A percentile compares a stretch with the other conserved stretches of the same genome.
phyloP scores from a whole-genome alignment of 352 stramenopile genomes.

The Phytophthora vignae region DNA sequence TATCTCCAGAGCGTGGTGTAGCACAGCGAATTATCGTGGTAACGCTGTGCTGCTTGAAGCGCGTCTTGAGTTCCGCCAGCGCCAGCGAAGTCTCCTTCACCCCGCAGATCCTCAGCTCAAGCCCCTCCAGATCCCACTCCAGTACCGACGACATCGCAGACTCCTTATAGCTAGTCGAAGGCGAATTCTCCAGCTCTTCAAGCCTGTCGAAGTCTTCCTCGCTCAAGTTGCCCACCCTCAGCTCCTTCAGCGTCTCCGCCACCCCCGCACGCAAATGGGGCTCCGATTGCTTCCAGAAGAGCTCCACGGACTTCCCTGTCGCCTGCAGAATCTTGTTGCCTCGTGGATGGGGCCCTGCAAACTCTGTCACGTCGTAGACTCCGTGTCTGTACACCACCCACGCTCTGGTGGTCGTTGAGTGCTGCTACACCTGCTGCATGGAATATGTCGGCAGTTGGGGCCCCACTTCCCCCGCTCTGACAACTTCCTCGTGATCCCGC shows the following conservation, averaged over 20 bases:
- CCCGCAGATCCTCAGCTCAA: conserved; percentile 23
- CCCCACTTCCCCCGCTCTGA: conserved; percentile 3
- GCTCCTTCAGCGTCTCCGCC: conserved; percentile 17
- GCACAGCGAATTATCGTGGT: conserved; percentile 90
- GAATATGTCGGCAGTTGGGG: conserved; percentile 26
- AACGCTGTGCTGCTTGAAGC: conserved; percentile 81
- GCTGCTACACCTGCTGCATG: conserved; percentile 28
- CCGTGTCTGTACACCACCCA: conserved; percentile 35
- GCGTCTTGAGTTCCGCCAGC: conserved; percentile 88
- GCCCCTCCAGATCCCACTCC: conserved; percentile 5
- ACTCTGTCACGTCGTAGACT: conserved; percentile 39
- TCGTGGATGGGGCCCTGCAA: conserved; percentile 22
- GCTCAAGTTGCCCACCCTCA: conserved; percentile 32
- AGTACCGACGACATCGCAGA: conserved; percentile 3
- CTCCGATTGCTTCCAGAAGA: conserved; percentile 35
- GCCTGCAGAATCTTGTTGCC: conserved; percentile 27
- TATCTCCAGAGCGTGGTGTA: conserved; percentile 53
- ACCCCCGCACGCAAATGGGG: conserved; percentile 13
- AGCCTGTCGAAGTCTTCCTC: conserved; percentile 25
- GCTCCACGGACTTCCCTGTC: conserved; percentile 29
- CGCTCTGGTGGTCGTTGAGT: background rate
- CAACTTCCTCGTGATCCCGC: background rate
- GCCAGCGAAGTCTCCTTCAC: conserved; percentile 54
- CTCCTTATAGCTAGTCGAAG: background rate
- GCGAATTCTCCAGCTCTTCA: conserved; percentile 13